Evolutionary conservation across 2,329 filamentous ascomycete species (phyloP), one percentile per base, ranked within the genome.

Genomic region (Amauroascus niger): DNA sequence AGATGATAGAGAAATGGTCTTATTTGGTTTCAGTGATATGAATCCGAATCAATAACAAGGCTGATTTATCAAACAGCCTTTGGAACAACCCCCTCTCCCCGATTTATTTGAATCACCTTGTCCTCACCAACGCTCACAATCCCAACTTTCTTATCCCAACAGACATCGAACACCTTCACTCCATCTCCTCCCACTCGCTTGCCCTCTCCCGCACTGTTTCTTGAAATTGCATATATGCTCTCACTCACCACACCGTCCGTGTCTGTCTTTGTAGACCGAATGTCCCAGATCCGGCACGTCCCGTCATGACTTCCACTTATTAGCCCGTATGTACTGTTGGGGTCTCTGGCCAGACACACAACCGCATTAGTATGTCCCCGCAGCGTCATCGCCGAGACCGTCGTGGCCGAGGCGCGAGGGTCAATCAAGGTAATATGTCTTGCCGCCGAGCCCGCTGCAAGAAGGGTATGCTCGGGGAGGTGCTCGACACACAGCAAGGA

Each of bases 101-200:
- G 78, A 70, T 98, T 96, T 57, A 98, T 82, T 75, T 98, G 93
- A 63, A 98, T 83, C 74, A 81, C 83, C 74, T 93, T 95, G 67
- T 98, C 93, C 77, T 97, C 90, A 14, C 91, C 89, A 41, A 77
- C 89, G 64, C 87, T 94, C 43, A 96, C 86, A 66, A 98, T 91
- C 1, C 93, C 94, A 65, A 94, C 82, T 6, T 82, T 80, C 67
- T 78, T 76, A 69, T 96, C 87, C 93, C 93, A 98, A 55, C 77
- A 79, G 4, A 97, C 87, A 32, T 82, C 80, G 69, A 97, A 88
- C 47, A 98, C 88, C 78, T 97, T 97, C 58, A 84, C 81, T 22
- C 89, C 89, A 56, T 93, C 87, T 1, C 90, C 90, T 6, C 82
- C 84, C 39, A 83, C 76, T 14, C 77, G 77, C 64, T 79, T 80